Percentiles rank a stretch among this genome's conserved stretches.
Evolutionary conservation across 371 early-diverging fungal species (phyloP).

Genomic region (Nematocida parisii): DNA sequence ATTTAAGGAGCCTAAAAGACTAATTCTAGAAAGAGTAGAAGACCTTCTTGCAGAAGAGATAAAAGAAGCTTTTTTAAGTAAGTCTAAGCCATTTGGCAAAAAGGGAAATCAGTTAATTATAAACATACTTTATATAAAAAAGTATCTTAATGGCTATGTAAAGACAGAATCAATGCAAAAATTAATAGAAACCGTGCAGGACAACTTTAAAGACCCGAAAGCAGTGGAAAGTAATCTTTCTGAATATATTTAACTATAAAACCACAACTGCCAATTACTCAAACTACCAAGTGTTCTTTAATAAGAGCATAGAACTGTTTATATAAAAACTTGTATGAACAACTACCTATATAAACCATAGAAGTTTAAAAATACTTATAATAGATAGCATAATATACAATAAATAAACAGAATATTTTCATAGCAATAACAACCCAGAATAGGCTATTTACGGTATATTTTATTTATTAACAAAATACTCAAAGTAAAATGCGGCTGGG

Average conservation of each 20-base stretch:
- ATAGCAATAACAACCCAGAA: too few species aligned
- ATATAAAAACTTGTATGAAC: too few species aligned
- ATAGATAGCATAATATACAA: too few species aligned
- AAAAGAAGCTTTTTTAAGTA: constrained; percentile 48
- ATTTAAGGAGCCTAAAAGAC: not conserved
- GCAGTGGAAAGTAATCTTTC: not conserved
- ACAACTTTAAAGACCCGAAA: constrained; percentile 36
- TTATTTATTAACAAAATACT: not conserved
- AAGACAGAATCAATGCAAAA: not conserved
- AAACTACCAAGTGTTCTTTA: too few species aligned
- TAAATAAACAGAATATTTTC: too few species aligned
- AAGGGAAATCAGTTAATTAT: constrained; percentile 55
- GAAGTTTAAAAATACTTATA: too few species aligned
- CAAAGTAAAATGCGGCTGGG: not conserved
- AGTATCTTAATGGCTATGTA: constrained; percentile 20
- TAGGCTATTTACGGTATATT: too few species aligned
- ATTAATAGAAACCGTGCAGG: constrained; percentile 12
- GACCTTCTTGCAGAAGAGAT: constrained; percentile 29
- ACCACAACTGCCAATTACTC: too few species aligned
- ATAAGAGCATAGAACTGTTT: too few species aligned
- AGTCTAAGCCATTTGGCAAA: constrained; percentile 40
- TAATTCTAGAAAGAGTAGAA: constrained; percentile 1
- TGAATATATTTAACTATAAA: not conserved
- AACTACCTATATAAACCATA: too few species aligned
- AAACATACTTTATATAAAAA: constrained; percentile 45